Conservation (phyloP, 768 basidiomycete species). For the Auriscalpium orientale region DNA sequence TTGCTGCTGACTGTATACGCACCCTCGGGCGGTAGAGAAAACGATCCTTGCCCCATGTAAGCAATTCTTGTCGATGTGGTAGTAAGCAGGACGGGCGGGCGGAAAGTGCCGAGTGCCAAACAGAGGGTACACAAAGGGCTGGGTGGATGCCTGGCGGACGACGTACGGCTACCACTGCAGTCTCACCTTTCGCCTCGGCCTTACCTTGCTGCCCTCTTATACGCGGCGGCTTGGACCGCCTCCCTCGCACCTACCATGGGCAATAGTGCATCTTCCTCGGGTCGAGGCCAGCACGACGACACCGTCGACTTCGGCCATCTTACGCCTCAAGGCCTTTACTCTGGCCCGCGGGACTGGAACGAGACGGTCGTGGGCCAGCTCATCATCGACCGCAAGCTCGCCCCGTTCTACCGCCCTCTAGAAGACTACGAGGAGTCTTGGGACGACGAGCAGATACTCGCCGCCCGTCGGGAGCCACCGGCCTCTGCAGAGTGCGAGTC, state of each 20-base stretch:
- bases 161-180: background rate
- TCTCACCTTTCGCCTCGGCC: background rate
- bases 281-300: constrained; percentile 70
- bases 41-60: too few species aligned
- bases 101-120: background rate
- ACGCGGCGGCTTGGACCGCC: background rate
- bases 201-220: background rate
- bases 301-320: constrained; percentile 79
- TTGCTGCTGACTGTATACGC: too few species aligned
- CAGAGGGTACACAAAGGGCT: constrained; percentile 1
- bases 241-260: constrained; percentile 47
- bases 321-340: constrained; percentile 80
- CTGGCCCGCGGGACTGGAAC: constrained; percentile 83
- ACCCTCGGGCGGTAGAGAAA: too few species aligned
- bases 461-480: constrained; percentile 62
- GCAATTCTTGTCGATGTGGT: too few species aligned
- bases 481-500: constrained; percentile 37
- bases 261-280: constrained; percentile 71
- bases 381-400: constrained; percentile 80
- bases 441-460: constrained; percentile 82
- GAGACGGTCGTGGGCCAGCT: constrained; percentile 79
- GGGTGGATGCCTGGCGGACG: background rate
- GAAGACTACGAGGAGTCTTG: constrained; percentile 88
- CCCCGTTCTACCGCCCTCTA: constrained; percentile 93
- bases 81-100: background rate